Evolutionary conservation across 441 rosid species (phyloP).

Genomic region (California macrophylla): DNA sequence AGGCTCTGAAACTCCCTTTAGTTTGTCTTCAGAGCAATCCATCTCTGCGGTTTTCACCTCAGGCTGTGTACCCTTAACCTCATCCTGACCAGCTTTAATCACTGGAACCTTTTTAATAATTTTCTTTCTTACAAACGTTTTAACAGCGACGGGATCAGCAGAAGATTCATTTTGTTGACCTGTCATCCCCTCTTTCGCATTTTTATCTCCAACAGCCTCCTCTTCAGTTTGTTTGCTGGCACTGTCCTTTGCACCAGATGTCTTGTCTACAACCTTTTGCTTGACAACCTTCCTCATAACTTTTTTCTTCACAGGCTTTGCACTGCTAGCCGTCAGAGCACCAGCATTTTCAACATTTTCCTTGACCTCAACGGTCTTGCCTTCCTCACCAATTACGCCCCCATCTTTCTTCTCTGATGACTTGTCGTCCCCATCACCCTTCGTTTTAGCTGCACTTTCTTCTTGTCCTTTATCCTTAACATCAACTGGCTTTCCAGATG

Average conservation of each 20-base stretch:
- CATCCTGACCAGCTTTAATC: conserved; percentile 27
- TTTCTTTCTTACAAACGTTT: conserved; percentile 49
- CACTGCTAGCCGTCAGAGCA: conserved; percentile 35
- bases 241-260: conserved; percentile 29
- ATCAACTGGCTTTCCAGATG: conserved; percentile 20
- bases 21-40: conserved; percentile 33
- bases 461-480: conserved; percentile 32
- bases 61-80: conserved; percentile 29
- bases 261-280: conserved; percentile 43
- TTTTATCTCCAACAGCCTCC: conserved; percentile 32
- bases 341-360: conserved; percentile 31
- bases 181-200: conserved; percentile 31
- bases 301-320: conserved; percentile 64
- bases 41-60: conserved; percentile 38
- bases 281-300: conserved; percentile 71
- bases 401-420: conserved; percentile 30
- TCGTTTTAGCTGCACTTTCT: conserved; percentile 27
- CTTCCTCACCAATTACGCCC: conserved; percentile 24
- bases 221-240: conserved; percentile 35
- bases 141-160: conserved; percentile 31
- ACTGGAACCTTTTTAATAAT: conserved; percentile 39
- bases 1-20: conserved; percentile 38
- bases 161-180: conserved; percentile 37
- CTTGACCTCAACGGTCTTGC: conserved; percentile 34
- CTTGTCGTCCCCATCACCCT: conserved; percentile 27